phyloP scores from a whole-genome alignment of 495 filamentous ascomycete species.

The Neurospora sp. region DNA sequence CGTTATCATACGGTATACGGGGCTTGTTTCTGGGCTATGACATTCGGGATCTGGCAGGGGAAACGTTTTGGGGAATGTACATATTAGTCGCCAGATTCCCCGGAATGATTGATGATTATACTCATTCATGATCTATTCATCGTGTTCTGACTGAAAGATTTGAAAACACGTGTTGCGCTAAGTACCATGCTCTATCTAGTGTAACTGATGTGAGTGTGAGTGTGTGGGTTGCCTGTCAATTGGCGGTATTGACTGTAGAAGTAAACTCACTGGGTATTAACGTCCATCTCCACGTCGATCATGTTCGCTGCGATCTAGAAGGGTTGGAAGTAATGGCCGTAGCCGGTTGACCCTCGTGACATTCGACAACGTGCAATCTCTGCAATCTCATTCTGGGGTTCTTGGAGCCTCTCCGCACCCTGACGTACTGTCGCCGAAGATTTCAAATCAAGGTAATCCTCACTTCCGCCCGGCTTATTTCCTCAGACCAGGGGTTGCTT shows the following conservation, averaged over 20 bases:
- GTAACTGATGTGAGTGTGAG: background rate
- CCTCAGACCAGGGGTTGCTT: slow-evolving; percentile 47
- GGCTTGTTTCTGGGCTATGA: background rate
- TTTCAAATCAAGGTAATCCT: background rate
- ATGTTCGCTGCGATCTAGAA: background rate
- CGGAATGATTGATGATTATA: background rate
- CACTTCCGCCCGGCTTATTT: background rate
- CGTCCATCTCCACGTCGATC: background rate
- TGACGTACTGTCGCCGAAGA: background rate
- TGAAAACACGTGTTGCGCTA: background rate
- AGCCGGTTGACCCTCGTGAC: background rate
- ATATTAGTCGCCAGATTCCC: background rate
- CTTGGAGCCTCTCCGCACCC: background rate
- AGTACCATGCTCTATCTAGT: background rate
- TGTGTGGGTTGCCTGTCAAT: background rate
- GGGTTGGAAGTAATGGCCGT: background rate
- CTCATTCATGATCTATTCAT: background rate
- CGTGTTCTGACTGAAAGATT: background rate
- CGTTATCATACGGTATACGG: background rate
- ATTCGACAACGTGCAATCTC: background rate
- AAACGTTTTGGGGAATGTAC: background rate
- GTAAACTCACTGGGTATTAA: background rate
- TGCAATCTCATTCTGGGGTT: background rate
- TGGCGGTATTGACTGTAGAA: background rate
- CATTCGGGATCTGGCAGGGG: background rate